phyloP scores from a whole-genome alignment of 331 rosid species.

The Arachis monticola region DNA sequence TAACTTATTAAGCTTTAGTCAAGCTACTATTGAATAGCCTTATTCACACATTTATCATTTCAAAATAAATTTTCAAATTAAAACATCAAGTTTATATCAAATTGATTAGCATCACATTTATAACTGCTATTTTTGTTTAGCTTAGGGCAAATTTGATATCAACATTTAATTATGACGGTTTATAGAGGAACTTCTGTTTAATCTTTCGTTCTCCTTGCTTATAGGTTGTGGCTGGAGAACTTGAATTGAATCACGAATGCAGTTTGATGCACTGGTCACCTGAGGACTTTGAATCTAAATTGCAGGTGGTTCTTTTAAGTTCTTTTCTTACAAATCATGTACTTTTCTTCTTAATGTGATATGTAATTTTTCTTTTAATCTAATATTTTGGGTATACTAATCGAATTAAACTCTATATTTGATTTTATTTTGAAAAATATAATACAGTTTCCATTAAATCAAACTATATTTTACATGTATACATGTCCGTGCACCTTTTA shows the following conservation, averaged over 20 bases:
- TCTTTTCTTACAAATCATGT: conserved; percentile 8
- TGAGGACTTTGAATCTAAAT: conserved; percentile 93
- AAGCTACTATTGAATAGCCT: not conserved
- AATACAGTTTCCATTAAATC: not conserved
- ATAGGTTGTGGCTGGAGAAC: conserved; percentile 99
- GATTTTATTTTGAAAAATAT: not conserved
- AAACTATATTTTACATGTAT: not conserved
- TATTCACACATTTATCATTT: conserved; percentile 15
- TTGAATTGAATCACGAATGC: conserved; percentile 91
- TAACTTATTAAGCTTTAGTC: not conserved
- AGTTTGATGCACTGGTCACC: conserved; percentile 98
- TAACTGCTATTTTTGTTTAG: not conserved
- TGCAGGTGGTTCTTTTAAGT: conserved; percentile 66
- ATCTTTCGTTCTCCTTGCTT: conserved; percentile 35
- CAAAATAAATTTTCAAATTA: conserved; percentile 24
- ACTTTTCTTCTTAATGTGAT: conserved; percentile 12
- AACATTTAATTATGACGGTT: conserved; percentile 7
- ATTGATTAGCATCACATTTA: conserved; percentile 15
- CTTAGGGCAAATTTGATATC: conserved; percentile 16
- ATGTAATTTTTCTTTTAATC: not conserved
- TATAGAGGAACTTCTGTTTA: conserved; percentile 18
- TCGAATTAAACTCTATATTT: not conserved
- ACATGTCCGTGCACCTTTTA: not conserved
- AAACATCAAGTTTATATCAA: conserved; percentile 23
- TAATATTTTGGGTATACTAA: conserved; percentile 2